Conservation (phyloP, 768 basidiomycete species). For the Hericium alpestre region DNA sequence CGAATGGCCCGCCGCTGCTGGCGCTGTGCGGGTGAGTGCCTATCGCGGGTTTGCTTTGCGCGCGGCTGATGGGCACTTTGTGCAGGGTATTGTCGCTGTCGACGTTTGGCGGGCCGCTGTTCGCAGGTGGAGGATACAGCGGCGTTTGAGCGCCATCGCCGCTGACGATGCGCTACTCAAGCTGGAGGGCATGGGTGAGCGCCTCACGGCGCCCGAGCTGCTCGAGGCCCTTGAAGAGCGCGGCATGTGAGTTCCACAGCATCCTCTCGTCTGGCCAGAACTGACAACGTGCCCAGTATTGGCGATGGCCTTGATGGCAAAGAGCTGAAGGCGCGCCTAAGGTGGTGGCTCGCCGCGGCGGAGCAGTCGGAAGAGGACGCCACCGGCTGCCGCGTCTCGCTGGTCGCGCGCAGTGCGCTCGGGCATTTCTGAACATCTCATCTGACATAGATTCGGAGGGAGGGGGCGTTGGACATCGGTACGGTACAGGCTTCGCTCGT, state of each 20-base stretch:
- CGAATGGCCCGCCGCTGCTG: constrained; percentile 19
- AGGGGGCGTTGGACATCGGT: no score
- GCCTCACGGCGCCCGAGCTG: constrained; percentile 44
- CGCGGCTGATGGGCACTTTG: not conserved
- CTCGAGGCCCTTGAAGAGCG: constrained; percentile 63
- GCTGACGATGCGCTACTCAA: constrained; percentile 56
- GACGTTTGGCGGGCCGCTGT: constrained; percentile 27
- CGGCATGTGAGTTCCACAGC: no score
- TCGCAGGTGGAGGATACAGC: constrained; percentile 25
- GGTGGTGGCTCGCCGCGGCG: constrained; percentile 55
- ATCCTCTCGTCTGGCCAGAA: no score
- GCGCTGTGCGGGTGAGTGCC: constrained; percentile 50
- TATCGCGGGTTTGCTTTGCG: constrained; percentile 15
- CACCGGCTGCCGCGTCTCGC: constrained; percentile 38
- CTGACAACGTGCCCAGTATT: no score
- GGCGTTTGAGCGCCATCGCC: constrained; percentile 30
- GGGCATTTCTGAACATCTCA: constrained; percentile 11
- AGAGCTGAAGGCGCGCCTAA: constrained; percentile 38
- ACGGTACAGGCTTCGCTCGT: no score
- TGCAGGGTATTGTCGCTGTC: constrained; percentile 27
- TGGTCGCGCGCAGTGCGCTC: constrained; percentile 31
- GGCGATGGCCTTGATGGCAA: constrained; percentile 30
- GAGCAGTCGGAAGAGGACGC: constrained; percentile 26
- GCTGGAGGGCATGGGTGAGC: constrained; percentile 33
- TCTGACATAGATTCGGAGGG: no score